A percentile compares a stretch with the other conserved stretches of the same genome.
Evolutionary conservation across 352 stramenopile genomes (phyloP).

Genomic region (Pythium insidiosum): DNA sequence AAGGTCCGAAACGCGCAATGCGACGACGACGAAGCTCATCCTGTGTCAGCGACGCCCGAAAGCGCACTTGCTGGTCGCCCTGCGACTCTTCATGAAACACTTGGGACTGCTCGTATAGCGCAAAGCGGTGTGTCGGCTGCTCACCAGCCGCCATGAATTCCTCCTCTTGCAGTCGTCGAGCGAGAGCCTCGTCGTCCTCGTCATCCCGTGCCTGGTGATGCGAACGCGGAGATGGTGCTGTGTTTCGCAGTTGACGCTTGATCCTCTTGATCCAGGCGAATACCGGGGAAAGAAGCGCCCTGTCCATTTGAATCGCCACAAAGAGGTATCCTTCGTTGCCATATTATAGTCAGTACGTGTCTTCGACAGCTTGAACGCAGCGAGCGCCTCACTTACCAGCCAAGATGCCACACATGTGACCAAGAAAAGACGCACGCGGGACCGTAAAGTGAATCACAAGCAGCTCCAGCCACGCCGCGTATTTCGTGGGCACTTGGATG

Average conservation of each 20-base stretch:
- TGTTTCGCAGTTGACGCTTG: not conserved
- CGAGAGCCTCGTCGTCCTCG: constrained; percentile 15
- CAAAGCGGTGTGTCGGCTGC: constrained; percentile 4
- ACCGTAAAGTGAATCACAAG: constrained; percentile 78
- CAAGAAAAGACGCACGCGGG: constrained; percentile 74
- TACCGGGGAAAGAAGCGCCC: constrained; percentile 7
- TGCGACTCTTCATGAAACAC: too few species aligned
- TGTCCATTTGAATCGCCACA: constrained; percentile 6
- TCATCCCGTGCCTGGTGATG: too few species aligned
- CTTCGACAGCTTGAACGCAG: too few species aligned
- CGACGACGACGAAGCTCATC: constrained; percentile 24
- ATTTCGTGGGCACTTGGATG: constrained; percentile 79
- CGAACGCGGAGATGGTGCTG: not conserved
- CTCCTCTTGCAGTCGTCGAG: constrained; percentile 19
- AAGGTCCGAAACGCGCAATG: constrained; percentile 13
- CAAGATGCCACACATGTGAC: constrained; percentile 81
- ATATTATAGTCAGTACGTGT: too few species aligned
- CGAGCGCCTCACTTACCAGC: constrained; percentile 29
- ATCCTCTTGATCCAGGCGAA: not conserved
- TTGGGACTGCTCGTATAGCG: constrained; percentile 3
- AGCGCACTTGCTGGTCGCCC: not conserved
- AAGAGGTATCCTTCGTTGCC: constrained; percentile 17
- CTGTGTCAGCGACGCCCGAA: constrained; percentile 3
- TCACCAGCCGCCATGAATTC: constrained; percentile 6
- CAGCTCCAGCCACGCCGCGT: constrained; percentile 85